These are phyloP conservation scores for Yamadazyma sp. DNA, from an alignment of 1,139 yeast genomes.

Conservation along the genomic window DNA sequence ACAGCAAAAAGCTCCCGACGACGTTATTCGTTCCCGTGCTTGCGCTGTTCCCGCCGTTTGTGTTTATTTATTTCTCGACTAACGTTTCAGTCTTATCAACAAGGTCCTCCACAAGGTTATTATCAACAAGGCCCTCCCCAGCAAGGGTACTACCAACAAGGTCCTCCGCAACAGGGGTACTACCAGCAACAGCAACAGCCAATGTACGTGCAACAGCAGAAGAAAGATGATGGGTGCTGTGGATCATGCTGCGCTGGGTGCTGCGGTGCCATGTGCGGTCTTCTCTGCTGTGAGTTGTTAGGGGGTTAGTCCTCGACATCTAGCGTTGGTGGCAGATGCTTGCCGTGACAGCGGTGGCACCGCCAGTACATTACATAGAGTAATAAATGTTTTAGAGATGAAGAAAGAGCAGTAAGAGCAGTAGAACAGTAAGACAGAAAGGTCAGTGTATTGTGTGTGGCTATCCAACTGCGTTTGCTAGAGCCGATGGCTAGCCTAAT, in stretches of 20 bases:
- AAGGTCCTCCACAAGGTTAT: conserved; percentile 8
- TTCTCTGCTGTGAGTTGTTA: conserved; percentile 33
- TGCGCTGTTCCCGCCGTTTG: not conserved
- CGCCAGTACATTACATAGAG: not conserved
- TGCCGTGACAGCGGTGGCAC: no score
- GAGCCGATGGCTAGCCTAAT: no score
- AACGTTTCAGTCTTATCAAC: conserved; percentile 3
- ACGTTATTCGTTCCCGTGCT: no score
- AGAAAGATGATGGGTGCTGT: conserved; percentile 35
- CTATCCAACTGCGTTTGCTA: no score
- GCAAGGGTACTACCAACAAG: conserved; percentile 33
- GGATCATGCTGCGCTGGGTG: conserved; percentile 35
- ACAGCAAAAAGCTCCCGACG: no score
- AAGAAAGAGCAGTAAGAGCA: no score
- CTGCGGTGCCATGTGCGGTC: conserved; percentile 46
- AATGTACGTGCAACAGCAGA: conserved; percentile 42
- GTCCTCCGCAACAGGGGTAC: conserved; percentile 31
- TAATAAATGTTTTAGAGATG: no score
- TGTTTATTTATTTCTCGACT: not conserved
- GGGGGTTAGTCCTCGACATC: conserved; percentile 1
- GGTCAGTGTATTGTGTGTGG: no score
- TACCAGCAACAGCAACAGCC: conserved; percentile 41
- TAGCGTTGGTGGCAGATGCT: no score
- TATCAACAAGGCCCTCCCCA: conserved; percentile 39
- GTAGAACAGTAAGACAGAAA: not conserved